Percentiles rank a stretch among this genome's conserved stretches.
Conservation (phyloP, 2,329 filamentous ascomycete genomes). For the Neurospora sp. region DNA sequence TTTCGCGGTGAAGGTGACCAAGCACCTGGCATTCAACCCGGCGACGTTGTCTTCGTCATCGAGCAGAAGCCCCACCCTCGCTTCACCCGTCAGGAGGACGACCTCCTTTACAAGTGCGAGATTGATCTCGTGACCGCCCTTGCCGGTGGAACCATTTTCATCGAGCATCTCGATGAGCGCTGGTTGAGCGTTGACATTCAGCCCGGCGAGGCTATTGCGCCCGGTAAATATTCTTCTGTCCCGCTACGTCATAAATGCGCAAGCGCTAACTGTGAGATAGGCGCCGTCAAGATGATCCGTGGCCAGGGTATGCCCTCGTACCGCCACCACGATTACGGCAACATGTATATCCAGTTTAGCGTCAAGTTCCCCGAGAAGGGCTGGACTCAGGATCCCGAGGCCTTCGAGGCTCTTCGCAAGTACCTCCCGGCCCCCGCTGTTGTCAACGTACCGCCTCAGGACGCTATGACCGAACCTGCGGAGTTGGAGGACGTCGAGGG, state of each 20-base stretch:
- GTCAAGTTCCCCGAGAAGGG: slow-evolving; percentile 90
- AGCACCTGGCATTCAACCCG: slow-evolving; percentile 81
- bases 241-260: background rate
- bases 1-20: slow-evolving; percentile 97
- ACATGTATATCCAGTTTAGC: slow-evolving; percentile 94
- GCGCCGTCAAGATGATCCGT: slow-evolving; percentile 83
- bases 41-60: slow-evolving; percentile 97
- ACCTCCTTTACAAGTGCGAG: slow-evolving; percentile 88
- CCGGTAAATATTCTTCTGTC: slow-evolving; percentile 50
- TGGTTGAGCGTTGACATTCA: slow-evolving; percentile 92
- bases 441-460: slow-evolving; percentile 58
- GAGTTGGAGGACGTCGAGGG: slow-evolving; percentile 78
- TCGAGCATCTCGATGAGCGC: slow-evolving; percentile 95
- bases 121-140: slow-evolving; percentile 94
- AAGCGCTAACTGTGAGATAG: slow-evolving; percentile 35
- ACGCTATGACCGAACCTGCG: slow-evolving; percentile 87
- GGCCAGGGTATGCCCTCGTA: slow-evolving; percentile 97
- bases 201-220: slow-evolving; percentile 88
- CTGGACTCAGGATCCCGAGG: slow-evolving; percentile 54
- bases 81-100: slow-evolving; percentile 93
- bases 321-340: slow-evolving; percentile 89
- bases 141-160: slow-evolving; percentile 79
- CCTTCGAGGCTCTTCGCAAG: slow-evolving; percentile 70
- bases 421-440: slow-evolving; percentile 65
- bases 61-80: slow-evolving; percentile 97